Conservation (phyloP, 208 protist genomes). For the Trypanosomatidae sp. region DNA sequence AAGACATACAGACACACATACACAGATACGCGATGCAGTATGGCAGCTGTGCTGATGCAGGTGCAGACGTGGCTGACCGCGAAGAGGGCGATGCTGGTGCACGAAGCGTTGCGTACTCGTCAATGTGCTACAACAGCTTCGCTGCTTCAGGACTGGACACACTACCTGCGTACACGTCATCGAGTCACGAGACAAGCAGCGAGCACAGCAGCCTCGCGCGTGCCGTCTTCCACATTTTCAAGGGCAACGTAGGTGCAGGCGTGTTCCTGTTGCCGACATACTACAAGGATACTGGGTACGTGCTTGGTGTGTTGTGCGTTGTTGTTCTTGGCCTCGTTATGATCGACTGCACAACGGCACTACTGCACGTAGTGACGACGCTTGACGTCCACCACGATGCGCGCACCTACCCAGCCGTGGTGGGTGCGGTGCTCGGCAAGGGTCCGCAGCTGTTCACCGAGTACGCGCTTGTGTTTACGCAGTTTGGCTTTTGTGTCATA, state of each 20-base stretch:
- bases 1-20: no score
- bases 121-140: not conserved
- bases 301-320: constrained; percentile 22
- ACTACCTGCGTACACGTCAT: constrained; percentile 8
- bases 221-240: constrained; percentile 78
- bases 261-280: constrained; percentile 70
- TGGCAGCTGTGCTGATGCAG: no score
- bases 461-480: constrained; percentile 68
- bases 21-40: no score
- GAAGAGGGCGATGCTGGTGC: no score
- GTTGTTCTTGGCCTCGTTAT: constrained; percentile 42
- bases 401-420: constrained; percentile 65
- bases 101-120: no score
- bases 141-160: constrained; percentile 6
- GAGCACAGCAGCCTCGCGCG: constrained; percentile 26
- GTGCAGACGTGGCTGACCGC: no score
- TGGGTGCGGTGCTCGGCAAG: constrained; percentile 39
- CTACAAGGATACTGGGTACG: constrained; percentile 64
- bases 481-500: constrained; percentile 80
- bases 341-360: constrained; percentile 53
- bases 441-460: constrained; percentile 42
- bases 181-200: constrained; percentile 1
- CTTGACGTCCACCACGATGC: constrained; percentile 38
- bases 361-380: constrained; percentile 30
- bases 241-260: constrained; percentile 73